These are phyloP conservation scores for Hyaloscypha hepaticicola DNA, from an alignment of 495 filamentous ascomycete species.

Conservation along the genomic window DNA sequence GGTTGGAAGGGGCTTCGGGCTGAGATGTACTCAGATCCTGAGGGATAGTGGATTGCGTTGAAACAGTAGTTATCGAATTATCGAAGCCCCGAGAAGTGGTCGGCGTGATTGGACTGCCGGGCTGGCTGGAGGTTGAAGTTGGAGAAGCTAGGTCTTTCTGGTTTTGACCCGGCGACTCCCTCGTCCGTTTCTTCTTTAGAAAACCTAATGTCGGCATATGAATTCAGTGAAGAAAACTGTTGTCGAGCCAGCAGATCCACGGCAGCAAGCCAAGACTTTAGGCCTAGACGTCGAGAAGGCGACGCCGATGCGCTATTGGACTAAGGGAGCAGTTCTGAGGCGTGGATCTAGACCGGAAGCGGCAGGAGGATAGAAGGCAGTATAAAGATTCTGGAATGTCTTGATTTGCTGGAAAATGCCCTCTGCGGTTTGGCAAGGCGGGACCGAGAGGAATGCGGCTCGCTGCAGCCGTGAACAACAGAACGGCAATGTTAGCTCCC, in stretches of 20 bases:
- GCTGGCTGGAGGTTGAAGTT: conserved; percentile 57
- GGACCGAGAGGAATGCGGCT: conserved; percentile 24
- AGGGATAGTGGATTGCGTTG: conserved; percentile 29
- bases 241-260: conserved; percentile 18
- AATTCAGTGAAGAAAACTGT: conserved; percentile 23
- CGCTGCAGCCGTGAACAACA: conserved; percentile 27
- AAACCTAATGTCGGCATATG: conserved; percentile 77
- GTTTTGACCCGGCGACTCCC: conserved; percentile 59
- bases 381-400: conserved; percentile 30
- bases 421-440: conserved; percentile 11
- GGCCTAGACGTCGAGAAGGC: background rate
- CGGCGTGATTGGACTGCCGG: conserved; percentile 59
- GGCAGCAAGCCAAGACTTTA: conserved; percentile 14
- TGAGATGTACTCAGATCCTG: conserved; percentile 38
- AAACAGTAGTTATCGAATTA: conserved; percentile 29
- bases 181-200: conserved; percentile 97
- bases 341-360: background rate
- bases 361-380: conserved; percentile 1
- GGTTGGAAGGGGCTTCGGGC: conserved; percentile 23
- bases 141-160: conserved; percentile 51
- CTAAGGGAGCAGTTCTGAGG: background rate
- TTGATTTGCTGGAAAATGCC: conserved; percentile 7
- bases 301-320: background rate
- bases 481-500: conserved; percentile 12
- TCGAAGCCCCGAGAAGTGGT: conserved; percentile 44